phyloP scores from a whole-genome alignment of 371 early-diverging fungal species.

The Dichotomocladium elegans region DNA sequence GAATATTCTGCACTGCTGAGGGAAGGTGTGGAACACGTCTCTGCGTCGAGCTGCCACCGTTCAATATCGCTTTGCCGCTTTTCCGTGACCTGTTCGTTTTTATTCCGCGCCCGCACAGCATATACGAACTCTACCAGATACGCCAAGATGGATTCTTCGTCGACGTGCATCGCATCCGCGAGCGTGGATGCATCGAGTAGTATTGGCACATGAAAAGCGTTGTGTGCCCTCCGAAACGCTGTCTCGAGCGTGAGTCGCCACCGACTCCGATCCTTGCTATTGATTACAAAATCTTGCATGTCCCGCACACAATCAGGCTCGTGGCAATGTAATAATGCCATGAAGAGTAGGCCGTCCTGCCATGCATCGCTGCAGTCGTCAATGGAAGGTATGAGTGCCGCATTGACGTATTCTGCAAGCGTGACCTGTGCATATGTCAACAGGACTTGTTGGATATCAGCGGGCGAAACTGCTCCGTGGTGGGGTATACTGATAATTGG shows the following conservation, averaged over 20 bases:
- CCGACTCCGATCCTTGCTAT: neutral
- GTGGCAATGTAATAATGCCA: slow-evolving; percentile 63
- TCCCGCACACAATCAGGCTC: slow-evolving; percentile 57
- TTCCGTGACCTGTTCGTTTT: neutral
- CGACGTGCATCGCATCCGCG: slow-evolving; percentile 10
- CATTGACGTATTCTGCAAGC: slow-evolving; percentile 54
- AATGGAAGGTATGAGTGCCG: slow-evolving; percentile 41
- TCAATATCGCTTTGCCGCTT: slow-evolving; percentile 13
- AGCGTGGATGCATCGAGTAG: slow-evolving; percentile 14
- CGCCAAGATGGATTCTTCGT: slow-evolving; percentile 15
- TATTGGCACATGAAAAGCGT: slow-evolving; percentile 18
- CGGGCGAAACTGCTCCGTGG: slow-evolving; percentile 20
- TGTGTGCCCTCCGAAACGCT: slow-evolving; percentile 20
- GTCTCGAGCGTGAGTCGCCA: slow-evolving; percentile 12
- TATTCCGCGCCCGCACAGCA: slow-evolving; percentile 7
- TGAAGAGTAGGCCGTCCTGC: slow-evolving; percentile 63
- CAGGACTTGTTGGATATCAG: slow-evolving; percentile 46
- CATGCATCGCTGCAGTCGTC: slow-evolving; percentile 56
- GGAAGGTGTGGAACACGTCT: slow-evolving; percentile 2
- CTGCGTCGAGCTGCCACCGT: slow-evolving; percentile 5
- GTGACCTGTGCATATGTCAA: slow-evolving; percentile 58
- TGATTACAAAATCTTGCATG: slow-evolving; percentile 23
- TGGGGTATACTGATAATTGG: slow-evolving; percentile 19
- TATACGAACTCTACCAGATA: slow-evolving; percentile 17
- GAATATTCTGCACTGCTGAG: neutral